These are phyloP conservation scores for Ganoderma multipileum DNA, from an alignment of 1,284 basidiomycete species.

Conservation along the genomic window DNA sequence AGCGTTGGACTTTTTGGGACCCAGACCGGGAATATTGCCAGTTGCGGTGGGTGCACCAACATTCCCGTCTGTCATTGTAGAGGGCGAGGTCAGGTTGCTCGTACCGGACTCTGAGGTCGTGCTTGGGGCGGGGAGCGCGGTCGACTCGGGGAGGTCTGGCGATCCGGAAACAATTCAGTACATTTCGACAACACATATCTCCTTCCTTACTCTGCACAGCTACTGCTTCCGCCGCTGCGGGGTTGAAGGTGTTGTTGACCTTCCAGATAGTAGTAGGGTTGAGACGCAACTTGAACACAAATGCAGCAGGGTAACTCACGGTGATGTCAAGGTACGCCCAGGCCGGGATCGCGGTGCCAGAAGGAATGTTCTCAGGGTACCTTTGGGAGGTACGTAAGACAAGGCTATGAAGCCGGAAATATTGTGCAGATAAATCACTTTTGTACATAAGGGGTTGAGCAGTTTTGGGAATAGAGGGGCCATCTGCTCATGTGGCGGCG, in stretches of 20 bases:
- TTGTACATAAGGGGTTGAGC: conserved; percentile 9
- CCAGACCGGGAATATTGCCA: background rate
- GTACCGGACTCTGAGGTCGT: background rate
- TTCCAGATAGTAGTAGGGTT: background rate
- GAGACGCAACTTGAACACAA: background rate
- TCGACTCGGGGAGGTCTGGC: conserved; percentile 16
- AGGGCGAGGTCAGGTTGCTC: background rate
- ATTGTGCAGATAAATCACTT: background rate
- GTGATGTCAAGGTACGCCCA: conserved; percentile 26
- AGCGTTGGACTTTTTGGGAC: conserved; percentile 16
- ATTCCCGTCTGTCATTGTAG: background rate
- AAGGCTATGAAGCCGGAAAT: background rate
- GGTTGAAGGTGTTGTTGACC: conserved; percentile 13
- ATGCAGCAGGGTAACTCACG: background rate
- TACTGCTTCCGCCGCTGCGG: conserved; percentile 9
- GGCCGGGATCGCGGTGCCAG: conserved; percentile 20
- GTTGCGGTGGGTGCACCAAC: conserved; percentile 1
- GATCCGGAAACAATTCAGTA: background rate
- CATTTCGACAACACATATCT: background rate
- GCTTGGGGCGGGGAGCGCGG: background rate
- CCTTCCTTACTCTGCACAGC: background rate
- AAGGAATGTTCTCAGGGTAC: conserved; percentile 18
- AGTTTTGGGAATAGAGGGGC: conserved; percentile 15
- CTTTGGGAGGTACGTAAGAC: background rate
- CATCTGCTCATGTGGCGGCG: conserved; percentile 7